Base-by-base conservation (phyloP, 495 filamentous ascomycete species). In the Acidiella bohemica region DNA sequence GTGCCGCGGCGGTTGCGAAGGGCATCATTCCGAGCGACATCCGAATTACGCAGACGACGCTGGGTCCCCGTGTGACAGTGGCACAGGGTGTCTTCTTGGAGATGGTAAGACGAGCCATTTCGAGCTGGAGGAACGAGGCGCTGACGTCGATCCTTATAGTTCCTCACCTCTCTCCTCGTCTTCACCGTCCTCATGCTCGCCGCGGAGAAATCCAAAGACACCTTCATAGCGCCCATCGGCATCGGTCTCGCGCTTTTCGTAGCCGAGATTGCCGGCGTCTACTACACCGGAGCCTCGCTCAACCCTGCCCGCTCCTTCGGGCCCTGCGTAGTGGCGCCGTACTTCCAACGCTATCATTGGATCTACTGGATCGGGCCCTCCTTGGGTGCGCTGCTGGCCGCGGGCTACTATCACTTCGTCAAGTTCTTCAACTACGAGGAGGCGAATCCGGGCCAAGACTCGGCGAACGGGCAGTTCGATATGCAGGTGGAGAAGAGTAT, bases 181-280 rank as follows among this genome's bases (percentile, higher is more conserved):
- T 73, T 86, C 41, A 74, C 81, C 3, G 76, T 87, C 20, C 77
- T 85, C 58, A 82, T 90, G 68, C 60, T 87, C 36, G 82, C 83
- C 3, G 76, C 75, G 19, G 81, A 86, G 55, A 87, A 87, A 62
- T 73, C 78, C 54, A 77, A 79, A 54, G 73, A 66, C 5, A 87
- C 83, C 0, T 85, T 71, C 49, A 64, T 85, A 20, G 84, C 84
- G 0, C 83, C 83, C 0, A 67, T 86, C 3, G 81, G 71, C 2
- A 86, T 90, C 46, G 84, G 81, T 6, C 50, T 82, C 21, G 62
- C 80, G 0, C 70, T 90, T 32, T 83, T 86, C 60, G 66, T 88
- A 27, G 67, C 72, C 0, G 70, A 85, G 49, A 43, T 87, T 36
- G 63, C 70, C 56, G 74, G 81, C 28, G 57, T 60, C 12, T 54